These are phyloP conservation scores for Penicillium frequentans DNA, from an alignment of 2,329 filamentous ascomycete genomes.

Conservation along the genomic window DNA sequence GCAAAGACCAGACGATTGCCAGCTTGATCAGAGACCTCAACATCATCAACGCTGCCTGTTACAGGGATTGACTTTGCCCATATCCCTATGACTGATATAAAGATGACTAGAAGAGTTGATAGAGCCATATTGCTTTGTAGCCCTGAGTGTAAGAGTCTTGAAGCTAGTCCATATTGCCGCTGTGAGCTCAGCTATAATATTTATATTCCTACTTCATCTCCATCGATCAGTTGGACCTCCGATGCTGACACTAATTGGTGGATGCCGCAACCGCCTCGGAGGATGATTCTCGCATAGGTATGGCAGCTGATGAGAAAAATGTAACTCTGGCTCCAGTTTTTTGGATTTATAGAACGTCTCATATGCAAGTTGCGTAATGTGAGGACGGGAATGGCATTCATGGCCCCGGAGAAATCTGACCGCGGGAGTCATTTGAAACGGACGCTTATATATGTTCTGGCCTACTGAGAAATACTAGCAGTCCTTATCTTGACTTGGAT, in stretches of 20 bases:
- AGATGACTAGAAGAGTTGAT: not conserved
- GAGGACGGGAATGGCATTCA: not conserved
- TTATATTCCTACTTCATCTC: not conserved
- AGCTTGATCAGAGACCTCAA: not conserved
- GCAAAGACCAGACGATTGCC: slow-evolving; percentile 39
- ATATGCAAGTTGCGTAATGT: not conserved
- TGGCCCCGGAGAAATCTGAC: not conserved
- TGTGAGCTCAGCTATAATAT: not conserved
- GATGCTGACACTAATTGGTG: not conserved
- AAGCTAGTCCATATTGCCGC: not conserved
- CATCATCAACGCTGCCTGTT: not conserved
- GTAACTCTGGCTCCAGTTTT: slow-evolving; percentile 8
- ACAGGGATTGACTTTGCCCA: slow-evolving; percentile 2
- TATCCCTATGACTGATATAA: not conserved
- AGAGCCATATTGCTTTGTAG: not conserved
- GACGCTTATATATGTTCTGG: not conserved
- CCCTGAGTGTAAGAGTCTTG: not conserved
- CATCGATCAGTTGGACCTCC: not conserved
- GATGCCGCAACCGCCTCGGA: not conserved
- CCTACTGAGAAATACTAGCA: not conserved
- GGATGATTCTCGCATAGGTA: not conserved
- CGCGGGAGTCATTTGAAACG: not conserved
- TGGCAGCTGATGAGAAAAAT: slow-evolving; percentile 12
- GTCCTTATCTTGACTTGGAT: not conserved
- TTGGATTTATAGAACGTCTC: not conserved